Evolutionary conservation across 257 asterid genomes (phyloP).

Genomic region (Ballota nigra): DNA sequence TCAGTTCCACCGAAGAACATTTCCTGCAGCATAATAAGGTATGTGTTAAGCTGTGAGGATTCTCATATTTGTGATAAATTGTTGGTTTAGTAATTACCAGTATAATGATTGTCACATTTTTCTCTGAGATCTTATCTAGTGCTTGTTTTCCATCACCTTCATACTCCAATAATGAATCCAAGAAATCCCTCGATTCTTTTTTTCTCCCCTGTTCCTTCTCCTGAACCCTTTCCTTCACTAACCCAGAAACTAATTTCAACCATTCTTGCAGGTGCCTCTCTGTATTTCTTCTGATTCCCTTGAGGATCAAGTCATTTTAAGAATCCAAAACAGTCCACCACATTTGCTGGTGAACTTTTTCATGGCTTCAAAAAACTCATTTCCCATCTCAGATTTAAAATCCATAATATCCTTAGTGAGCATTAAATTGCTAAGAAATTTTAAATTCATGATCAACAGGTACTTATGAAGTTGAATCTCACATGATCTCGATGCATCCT

Average conservation of each 20-base stretch:
- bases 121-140: slow-evolving; percentile 33
- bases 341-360: slow-evolving; percentile 28
- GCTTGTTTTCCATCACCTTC: slow-evolving; percentile 41
- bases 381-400: slow-evolving; percentile 28
- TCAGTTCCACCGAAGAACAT: slow-evolving; percentile 32
- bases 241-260: slow-evolving; percentile 23
- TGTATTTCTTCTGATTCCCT: slow-evolving; percentile 33
- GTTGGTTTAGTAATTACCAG: slow-evolving; percentile 29
- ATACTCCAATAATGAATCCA: slow-evolving; percentile 47
- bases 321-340: slow-evolving; percentile 41
- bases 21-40: slow-evolving; percentile 24
- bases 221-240: slow-evolving; percentile 37
- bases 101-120: slow-evolving; percentile 32
- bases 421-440: slow-evolving; percentile 37
- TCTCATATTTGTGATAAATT: not conserved
- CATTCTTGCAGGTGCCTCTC: slow-evolving; percentile 21
- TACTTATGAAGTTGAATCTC: slow-evolving; percentile 31
- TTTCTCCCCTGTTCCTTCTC: slow-evolving; percentile 17
- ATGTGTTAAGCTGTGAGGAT: not conserved
- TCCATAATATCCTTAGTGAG: slow-evolving; percentile 33
- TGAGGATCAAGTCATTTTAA: slow-evolving; percentile 46
- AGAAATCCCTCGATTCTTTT: slow-evolving; percentile 31
- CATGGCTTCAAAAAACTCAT: slow-evolving; percentile 31
- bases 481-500: slow-evolving; percentile 16
- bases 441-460: slow-evolving; percentile 33